phyloP scores from a whole-genome alignment of 129 eudicot species.

The Calendula officinalis region DNA sequence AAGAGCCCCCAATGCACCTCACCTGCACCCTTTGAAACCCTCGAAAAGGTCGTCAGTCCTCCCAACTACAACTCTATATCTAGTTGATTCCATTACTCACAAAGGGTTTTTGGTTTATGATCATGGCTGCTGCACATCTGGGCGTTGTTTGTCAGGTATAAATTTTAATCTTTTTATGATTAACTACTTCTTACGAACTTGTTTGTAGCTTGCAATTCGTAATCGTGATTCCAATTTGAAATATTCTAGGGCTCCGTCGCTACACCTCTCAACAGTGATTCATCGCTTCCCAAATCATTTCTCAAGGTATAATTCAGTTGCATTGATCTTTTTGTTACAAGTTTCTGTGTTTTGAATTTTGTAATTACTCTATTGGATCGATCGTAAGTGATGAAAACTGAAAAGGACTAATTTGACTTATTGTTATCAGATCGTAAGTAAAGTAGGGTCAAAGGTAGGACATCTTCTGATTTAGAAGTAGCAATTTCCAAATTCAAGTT shows the following conservation, averaged over 20 bases:
- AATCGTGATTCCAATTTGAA: conserved; percentile 1
- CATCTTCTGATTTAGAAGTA: conserved; percentile 1
- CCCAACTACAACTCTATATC: background rate
- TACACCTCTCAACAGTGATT: conserved; percentile 14
- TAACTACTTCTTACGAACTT: background rate
- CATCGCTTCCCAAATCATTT: conserved; percentile 20
- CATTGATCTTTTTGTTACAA: background rate
- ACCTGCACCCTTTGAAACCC: conserved; percentile 22
- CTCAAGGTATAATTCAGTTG: conserved; percentile 25
- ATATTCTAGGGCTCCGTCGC: conserved; percentile 24
- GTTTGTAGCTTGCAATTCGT: background rate
- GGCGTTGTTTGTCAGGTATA: conserved; percentile 19
- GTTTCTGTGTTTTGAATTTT: background rate
- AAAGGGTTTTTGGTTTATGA: background rate
- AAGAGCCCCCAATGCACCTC: background rate
- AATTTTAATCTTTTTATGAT: background rate
- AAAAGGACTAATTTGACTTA: background rate
- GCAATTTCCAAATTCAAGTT: background rate
- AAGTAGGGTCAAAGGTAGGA: background rate
- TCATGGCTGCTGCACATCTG: conserved; percentile 34
- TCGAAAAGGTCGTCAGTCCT: conserved; percentile 23
- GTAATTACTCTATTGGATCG: background rate
- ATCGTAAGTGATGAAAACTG: conserved; percentile 4
- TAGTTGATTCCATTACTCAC: background rate
- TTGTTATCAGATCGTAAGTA: background rate